Evolutionary conservation across 257 asterid species (phyloP), one percentile per base, ranked within the genome.

Genomic region (Nicotiana tabacum): DNA sequence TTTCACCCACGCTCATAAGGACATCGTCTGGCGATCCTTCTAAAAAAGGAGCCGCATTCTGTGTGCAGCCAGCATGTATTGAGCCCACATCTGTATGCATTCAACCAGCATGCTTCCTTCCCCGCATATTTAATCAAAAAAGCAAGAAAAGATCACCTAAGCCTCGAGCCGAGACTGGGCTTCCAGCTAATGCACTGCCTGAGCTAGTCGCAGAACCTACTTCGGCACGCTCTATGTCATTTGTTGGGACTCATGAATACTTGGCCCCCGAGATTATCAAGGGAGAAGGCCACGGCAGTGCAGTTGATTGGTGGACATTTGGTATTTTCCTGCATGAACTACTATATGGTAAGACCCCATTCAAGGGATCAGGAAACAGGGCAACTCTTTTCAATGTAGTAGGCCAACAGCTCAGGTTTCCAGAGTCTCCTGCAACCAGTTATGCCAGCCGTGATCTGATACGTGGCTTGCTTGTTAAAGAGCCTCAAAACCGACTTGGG

Each of bases 301-400:
- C 95, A 2, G 97, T 93, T 76, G 97, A 93, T 78, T 93, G 97
- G 97, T 93, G 97, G 97, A 93, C 97, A 13, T 93, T 92, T 67
- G 97, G 97, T n/a, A 86, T 93, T 65, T 93, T 93, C 91, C 84
- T 93, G 84, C 92, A 93, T 6, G 97, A 93, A 78, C 77, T 93
- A 79, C 87, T 93, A 1, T 92, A 93, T 17, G 97, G 97, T 17
- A 93, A 89, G 85, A 93, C 96, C 24, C 96, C 96, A 1, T 92
- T 93, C 80, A 92, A 92, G 88, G 96, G 97, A 2, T 86, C 96
- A 2, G 96, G 92, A 16, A 93, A 93, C 30, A 92, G 94, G 0
- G 97, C 97, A 24, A 93, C 97, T 7, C 90, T 92, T 69, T 93
- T 93, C 86, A 93, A 93, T 12, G 94, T 93, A 2, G 90, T 92